Base-by-base conservation (phyloP, 2,329 filamentous ascomycete species). In the Tolypocladium sp. region DNA sequence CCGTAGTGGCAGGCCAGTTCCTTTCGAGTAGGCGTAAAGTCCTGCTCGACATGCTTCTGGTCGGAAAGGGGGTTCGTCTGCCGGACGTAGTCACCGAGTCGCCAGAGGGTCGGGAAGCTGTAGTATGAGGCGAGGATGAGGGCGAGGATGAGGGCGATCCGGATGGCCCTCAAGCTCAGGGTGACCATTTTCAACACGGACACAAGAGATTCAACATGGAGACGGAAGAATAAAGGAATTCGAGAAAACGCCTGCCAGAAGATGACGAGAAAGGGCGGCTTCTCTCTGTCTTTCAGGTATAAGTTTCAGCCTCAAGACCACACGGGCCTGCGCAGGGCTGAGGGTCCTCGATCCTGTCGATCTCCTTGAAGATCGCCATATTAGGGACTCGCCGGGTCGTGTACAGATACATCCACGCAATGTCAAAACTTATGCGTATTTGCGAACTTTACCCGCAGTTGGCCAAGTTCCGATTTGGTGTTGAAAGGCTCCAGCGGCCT, bases 1-100 rank as follows among this genome's bases (percentile, higher is more conserved):
- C 62, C 59, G 10, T 57, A 37, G 25, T 62, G 57, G 38, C 62
- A 64, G 22, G 40, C 49, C n/a, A 64, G 22, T 30, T 64, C 62
- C 20, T 37, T n/a, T n/a, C 42, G 15, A 3, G 61, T 64, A 4
- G 62, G 61, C 4, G 33, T 51, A 35, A 64, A 62, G 37, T 27
- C n/a, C 46, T 60, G 59, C 59, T 64, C 59, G 35, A 64, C 46
- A 5, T 52, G 57, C 25, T 44, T 33, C 56, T 64, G 61, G 8
- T 41, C 57, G 6, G 58, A 62, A 40, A 59, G 57, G 20, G 55
- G 57, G 17, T 58, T 42, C 52, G 35, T 59, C 58, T 62, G 59
- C 17, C 37, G 57, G 12, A 58, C 40, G 33, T 60, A 60, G 42
- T 62, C 60, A 37, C 49, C 42, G 41, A 55, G 44, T 15, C 41